These are phyloP conservation scores for Geotrichum europaeum DNA, from an alignment of 1,139 yeast genomes.

Conservation along the genomic window DNA sequence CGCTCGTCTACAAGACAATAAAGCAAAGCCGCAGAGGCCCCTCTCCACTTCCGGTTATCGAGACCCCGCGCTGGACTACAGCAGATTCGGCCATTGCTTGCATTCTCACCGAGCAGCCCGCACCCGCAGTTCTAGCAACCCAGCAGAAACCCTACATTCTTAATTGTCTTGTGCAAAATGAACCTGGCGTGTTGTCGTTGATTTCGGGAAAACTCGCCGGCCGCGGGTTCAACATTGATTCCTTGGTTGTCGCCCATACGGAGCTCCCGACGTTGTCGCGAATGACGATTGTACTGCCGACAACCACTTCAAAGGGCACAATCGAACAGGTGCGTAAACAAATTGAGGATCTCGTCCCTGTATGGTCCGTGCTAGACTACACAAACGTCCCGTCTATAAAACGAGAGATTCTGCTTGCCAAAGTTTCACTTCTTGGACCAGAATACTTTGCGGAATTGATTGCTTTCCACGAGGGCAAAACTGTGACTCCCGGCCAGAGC, in stretches of 20 bases:
- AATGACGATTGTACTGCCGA: conserved; percentile 92
- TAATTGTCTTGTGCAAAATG: conserved; percentile 95
- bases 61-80: conserved; percentile 81
- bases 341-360: conserved; percentile 95
- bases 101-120: conserved; percentile 87
- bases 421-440: conserved; percentile 89
- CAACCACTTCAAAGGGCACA: conserved; percentile 72
- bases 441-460: conserved; percentile 94
- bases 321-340: conserved; percentile 97
- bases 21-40: conserved; percentile 81
- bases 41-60: conserved; percentile 84
- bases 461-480: conserved; percentile 32
- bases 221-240: conserved; percentile 95
- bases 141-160: conserved; percentile 61
- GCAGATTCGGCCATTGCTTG: conserved; percentile 94
- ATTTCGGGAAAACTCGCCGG: conserved; percentile 96
- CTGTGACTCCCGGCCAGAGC: conserved; percentile 26
- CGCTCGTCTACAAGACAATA: conserved; percentile 86
- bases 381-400: conserved; percentile 82
- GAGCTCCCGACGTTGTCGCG: conserved; percentile 92
- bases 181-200: conserved; percentile 92
- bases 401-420: conserved; percentile 83
- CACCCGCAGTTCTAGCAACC: conserved; percentile 23
- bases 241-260: conserved; percentile 92
- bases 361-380: conserved; percentile 94